Percentiles rank a stretch among this genome's conserved stretches.
Conservation (phyloP, 1,284 basidiomycete genomes). For the Fomitiporia mediterranea region DNA sequence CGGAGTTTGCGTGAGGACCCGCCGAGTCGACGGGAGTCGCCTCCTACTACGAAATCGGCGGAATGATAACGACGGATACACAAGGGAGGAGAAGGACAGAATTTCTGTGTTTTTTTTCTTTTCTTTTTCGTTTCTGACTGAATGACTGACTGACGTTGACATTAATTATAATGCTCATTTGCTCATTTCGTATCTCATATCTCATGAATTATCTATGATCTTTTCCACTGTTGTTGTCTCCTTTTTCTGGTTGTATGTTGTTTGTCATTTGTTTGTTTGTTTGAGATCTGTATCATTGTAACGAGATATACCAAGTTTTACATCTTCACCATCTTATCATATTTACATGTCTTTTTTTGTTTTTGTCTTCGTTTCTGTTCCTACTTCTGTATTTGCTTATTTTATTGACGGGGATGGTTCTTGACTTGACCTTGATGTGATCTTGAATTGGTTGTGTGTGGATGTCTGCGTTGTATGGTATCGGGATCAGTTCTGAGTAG, state of each 20-base stretch:
- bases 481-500: too few relatives aligned
- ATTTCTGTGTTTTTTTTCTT: background rate
- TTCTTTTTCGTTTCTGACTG: too few relatives aligned
- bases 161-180: too few relatives aligned
- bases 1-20: slow-evolving; percentile 19
- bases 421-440: too few relatives aligned
- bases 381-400: background rate
- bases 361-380: background rate
- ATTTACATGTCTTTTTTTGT: background rate
- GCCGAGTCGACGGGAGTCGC: slow-evolving; percentile 8
- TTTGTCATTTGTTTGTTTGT: background rate
- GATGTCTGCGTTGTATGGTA: too few relatives aligned
- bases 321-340: background rate
- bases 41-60: slow-evolving; percentile 1
- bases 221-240: background rate
- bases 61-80: background rate
- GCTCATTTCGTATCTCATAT: too few relatives aligned
- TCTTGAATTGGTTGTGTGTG: too few relatives aligned
- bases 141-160: too few relatives aligned
- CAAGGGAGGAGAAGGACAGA: background rate
- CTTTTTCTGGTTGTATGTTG: background rate
- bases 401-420: background rate
- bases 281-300: background rate
- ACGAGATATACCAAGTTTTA: background rate
- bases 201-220: too few relatives aligned